Evolutionary conservation across 495 filamentous ascomycete species (phyloP), one percentile per base, ranked within the genome.

Genomic region (Monascus purpureus): DNA sequence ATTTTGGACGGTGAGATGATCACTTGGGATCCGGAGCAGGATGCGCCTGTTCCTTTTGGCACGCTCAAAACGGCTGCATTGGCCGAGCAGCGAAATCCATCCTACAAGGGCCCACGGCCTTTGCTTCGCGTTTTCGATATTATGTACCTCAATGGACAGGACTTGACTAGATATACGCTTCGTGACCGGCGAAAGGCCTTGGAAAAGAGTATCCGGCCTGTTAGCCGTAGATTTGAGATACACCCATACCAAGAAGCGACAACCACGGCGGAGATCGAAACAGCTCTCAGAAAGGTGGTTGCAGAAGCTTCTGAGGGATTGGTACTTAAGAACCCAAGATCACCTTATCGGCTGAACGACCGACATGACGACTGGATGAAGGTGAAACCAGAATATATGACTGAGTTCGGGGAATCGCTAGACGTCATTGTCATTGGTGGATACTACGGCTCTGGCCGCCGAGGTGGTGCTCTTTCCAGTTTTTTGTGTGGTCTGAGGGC

Each of bases 1-100:
- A 93, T 97, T 18, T 63, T 97, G 2, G 90, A 97, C 43, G 90
- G 90, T 7, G 90, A 97, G 53, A 97, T 97, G 90, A 82, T 97
- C 32, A 93, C 86, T 6, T 97, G 92, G 92, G 85, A 96, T 50
- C 76, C 84, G n/a, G 75, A 80, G 30, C 59, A 82, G 31, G 77
- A 93, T 53, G 74, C 75, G 31, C 80, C 86, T 25, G 77, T 93
- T 23, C 76, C 78, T 2, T 97, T 97, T 45, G 90, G 90, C 4
- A 93, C 83, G 0, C 64, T 97, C 17, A 97, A 97, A 52, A 87
- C 84, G 6, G 90, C 88, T 6, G 92, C 88, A 0, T 45, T 94
- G 13, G 75, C 75, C 0, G 76, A 82, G 46, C 79, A 85, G 45
- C 71, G 75, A 42, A 90, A 94, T 45, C 81, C 77, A 0, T 80